phyloP scores from a whole-genome alignment of 805 yeast genomes.

The Sungouiozyma intestinalis region DNA sequence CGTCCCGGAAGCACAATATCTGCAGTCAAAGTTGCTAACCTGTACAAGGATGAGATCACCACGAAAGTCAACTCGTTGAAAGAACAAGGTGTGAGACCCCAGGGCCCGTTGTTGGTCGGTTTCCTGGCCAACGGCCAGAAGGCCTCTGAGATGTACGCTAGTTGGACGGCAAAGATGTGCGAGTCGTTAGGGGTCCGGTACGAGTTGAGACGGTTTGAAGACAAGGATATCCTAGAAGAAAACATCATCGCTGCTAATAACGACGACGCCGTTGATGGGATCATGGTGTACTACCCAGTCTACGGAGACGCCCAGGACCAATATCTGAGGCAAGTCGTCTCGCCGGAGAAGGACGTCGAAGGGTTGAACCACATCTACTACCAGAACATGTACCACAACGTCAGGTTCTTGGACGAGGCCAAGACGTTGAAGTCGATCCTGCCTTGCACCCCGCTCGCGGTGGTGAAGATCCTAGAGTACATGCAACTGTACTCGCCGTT shows the following conservation, averaged over 20 bases:
- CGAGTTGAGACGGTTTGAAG: conserved; percentile 56
- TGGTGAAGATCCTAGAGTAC: conserved; percentile 86
- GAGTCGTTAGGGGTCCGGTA: conserved; percentile 77
- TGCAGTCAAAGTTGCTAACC: conserved; percentile 81
- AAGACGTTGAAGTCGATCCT: conserved; percentile 68
- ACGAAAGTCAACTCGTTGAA: conserved; percentile 42
- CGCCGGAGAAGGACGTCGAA: conserved; percentile 91
- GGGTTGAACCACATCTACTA: conserved; percentile 86
- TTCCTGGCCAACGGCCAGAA: conserved; percentile 89
- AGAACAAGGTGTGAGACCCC: conserved; percentile 15
- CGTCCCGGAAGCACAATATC: conserved; percentile 66
- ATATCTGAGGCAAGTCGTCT: conserved; percentile 85
- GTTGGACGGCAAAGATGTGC: conserved; percentile 90
- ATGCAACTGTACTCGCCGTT: conserved; percentile 77
- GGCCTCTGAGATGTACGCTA: conserved; percentile 90
- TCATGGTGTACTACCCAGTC: conserved; percentile 96
- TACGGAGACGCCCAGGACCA: conserved; percentile 93
- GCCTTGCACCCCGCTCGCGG: conserved; percentile 94
- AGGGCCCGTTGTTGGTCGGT: conserved; percentile 76
- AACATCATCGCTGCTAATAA: conserved; percentile 72
- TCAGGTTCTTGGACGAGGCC: conserved; percentile 79
- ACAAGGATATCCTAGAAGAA: conserved; percentile 78
- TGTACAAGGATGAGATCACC: conserved; percentile 62
- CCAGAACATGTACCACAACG: conserved; percentile 90
- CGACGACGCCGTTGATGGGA: conserved; percentile 72